Evolutionary conservation across 2,329 filamentous ascomycete genomes (phyloP), one percentile per base, ranked within the genome.

Genomic region (Claviceps paspali): DNA sequence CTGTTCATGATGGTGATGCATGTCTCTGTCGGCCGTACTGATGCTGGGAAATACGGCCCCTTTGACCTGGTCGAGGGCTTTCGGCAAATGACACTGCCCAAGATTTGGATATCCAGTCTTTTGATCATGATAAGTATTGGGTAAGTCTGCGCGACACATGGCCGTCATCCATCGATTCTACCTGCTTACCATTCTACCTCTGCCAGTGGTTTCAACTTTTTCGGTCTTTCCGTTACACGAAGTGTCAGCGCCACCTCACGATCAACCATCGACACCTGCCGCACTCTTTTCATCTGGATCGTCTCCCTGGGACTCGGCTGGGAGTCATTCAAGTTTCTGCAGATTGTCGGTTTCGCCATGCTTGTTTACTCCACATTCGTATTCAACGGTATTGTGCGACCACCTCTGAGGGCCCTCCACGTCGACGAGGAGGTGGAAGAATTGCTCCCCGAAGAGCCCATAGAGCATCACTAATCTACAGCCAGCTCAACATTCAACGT

Each of bases 61-160:
- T 98, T 96, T 57, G 91, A 98, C 57, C 79, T 87, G 45, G 73
- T 68, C 4, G 87, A 95, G 55, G 88, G 86, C 11, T 81, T 85
- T 67, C 73, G 74, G 43, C 76, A 96, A 59, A 76, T 98, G 60
- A 76, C 75, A 8, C 65, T 76, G 26, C 71, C 64, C 36, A 62
- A 72, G 12, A 77, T 98, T 42, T 73, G 79, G 22, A 49, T 87
- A 3, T 83, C 83, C 17, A 93, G 85, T 46, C 38, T 96, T 6
- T 59, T 93, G 41, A 96, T 96, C 55, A 98, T 98, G 91, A 71
- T 98, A 47, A 93, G 85, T 51, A 98, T 98, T 50, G 88, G 88
- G 82, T 92, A 73, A 47, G 46, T 43, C 10, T 15, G 15, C 19
- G 18, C 12, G 6, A n/a, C n/a, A n/a, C 6, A 31, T 11, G 8